Base-by-base conservation (phyloP, 371 early-diverging fungal genomes). In the Mucor plumbeus region DNA sequence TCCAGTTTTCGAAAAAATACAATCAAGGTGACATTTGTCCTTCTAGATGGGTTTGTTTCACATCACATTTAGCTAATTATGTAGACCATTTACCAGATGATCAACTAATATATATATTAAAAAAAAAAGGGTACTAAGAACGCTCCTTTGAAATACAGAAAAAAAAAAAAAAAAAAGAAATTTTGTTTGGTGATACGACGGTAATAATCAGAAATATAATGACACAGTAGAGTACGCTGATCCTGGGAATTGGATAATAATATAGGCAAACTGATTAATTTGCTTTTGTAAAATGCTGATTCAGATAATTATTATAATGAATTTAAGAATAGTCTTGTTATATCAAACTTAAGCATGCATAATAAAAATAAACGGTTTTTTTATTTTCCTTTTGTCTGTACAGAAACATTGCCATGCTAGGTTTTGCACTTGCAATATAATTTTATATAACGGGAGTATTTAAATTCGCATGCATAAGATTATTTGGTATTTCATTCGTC, bases 221-320 rank as follows among this genome's bases (percentile, higher is more conserved):
- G 50, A 26, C 26, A 50, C 26, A 21, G 21, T 21, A 13, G 26
- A 8, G 26, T 11, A 17, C 13, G 10, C 13, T 50, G 50, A 21
- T 50, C 50, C 50, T 50, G 50, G 50, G 50, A 50, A 50, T 50
- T 21, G 50, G 50, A 26, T 50, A 50, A 50, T 21, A 50, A 17
- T 21, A 50, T 50, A 50, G 7, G 50, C 50, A 50, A 26, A 21
- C 17, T 26, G 4, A 8, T 38, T 1, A 5, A 38, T 38, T 38
- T 38, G 3, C 3, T 26, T 26, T 26, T 26, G 26, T 26, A 3
- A 3, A 26, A 1, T 26, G 26, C 3, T 26, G 26, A 26, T 26
- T 26, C 26, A 26, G 26, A 26, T 26, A 26, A 26, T 26, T 26
- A 26, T 1, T 26, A 3, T 26, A 26, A 3, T 26, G 3, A 26